Percentiles rank a stretch among this genome's conserved stretches.
phyloP scores from a whole-genome alignment of 2,329 filamentous ascomycete species.

The Trichoderma polysporum region DNA sequence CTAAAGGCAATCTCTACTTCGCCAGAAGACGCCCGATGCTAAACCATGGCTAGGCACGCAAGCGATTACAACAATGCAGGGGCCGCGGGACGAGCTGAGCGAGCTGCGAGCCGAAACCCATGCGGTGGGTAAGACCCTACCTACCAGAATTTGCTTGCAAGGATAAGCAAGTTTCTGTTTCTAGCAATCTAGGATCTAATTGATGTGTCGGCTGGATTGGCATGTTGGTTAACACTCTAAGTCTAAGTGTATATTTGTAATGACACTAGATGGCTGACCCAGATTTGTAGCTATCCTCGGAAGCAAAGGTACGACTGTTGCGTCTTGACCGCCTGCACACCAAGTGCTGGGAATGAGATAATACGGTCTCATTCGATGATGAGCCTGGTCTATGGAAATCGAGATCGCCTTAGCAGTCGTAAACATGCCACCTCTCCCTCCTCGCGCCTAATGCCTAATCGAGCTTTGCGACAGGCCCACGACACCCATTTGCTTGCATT shows the following conservation, averaged over 20 bases:
- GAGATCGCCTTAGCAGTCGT: neutral
- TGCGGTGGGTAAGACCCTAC: neutral
- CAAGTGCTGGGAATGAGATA: neutral
- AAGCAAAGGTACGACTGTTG: neutral
- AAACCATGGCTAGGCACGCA: neutral
- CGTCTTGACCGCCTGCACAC: neutral
- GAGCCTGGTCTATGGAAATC: neutral
- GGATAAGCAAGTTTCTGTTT: neutral
- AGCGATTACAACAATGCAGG: neutral
- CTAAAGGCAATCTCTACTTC: neutral
- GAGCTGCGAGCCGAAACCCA: neutral
- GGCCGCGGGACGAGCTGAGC: neutral
- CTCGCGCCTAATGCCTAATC: conserved; percentile 24
- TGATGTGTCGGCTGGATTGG: neutral
- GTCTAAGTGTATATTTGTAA: too few species aligned
- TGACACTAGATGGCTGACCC: neutral
- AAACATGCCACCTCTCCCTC: neutral
- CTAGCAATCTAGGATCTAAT: neutral
- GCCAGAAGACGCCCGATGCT: neutral
- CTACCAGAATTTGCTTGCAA: neutral
- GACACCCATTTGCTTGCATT: conserved; percentile 22
- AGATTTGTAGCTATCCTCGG: neutral
- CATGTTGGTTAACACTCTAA: neutral
- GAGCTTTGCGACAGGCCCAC: conserved; percentile 24
- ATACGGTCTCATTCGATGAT: neutral